Evolutionary conservation across 768 basidiomycete genomes (phyloP), one percentile per base, ranked within the genome.

Genomic region (Serendipita sp.): DNA sequence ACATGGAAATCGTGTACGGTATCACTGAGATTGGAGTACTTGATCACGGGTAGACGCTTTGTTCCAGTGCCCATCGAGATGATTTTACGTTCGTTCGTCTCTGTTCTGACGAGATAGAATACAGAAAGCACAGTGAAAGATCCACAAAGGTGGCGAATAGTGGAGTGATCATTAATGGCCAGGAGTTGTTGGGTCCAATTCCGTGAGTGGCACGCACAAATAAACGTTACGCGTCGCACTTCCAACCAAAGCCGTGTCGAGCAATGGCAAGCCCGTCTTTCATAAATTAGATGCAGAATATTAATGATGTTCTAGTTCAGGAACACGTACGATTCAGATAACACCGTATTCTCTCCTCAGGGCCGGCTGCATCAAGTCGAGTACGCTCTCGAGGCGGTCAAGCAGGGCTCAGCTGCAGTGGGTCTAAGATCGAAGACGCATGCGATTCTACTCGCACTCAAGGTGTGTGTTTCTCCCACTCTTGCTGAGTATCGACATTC

Each of bases 321-420:
- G 69, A 96, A 96, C 72, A 95, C 93, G 2, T 98, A 98, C 77
- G 95, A 98, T 75, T 95, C 92, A 50, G 95, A 98, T 76, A 97
- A 96, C 75, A 97, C 93, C 44, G 93, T 93, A 67, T 92, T 93
- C 78, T 91, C 87, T 3, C 95, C 94, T 0, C 95, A 96, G 78
- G 93, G 95, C 64, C 86, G 95, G 43, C 80, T 98, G 60, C 95
- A 97, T 74, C 91, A 96, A 72, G 93, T 96, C 68, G 94, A 96
- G 75, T 96, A 99, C 81, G 94, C 96, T 1, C 84, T 97, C 61
- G 96, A 99, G 75, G 96, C 96, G 64, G 95, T 99, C 68, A 99
- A 99, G 79, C 96, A 98, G 72, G 96, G 96, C 66, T 97, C 94
- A 64, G 96, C 96, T n/a, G 94, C 92, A 43, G 94, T 99, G 50